These are phyloP conservation scores for Yamadazyma aaseri DNA, from an alignment of 1,139 yeast species.

Conservation along the genomic window DNA sequence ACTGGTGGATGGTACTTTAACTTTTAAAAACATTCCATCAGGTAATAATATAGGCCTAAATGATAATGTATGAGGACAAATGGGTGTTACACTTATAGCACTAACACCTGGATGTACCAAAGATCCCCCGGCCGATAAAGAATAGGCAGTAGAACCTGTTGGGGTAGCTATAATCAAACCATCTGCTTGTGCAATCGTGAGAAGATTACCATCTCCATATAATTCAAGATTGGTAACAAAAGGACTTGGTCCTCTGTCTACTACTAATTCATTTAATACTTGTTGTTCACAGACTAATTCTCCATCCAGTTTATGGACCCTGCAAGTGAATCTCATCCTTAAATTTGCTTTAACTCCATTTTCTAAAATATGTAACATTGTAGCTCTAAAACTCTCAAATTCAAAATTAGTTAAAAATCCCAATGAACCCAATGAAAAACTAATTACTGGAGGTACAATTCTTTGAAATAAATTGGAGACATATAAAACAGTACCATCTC, in stretches of 20 bases:
- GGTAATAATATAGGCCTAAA: slow-evolving; percentile 86
- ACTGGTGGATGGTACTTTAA: slow-evolving; percentile 67
- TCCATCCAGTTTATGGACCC: slow-evolving; percentile 58
- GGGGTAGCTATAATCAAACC: slow-evolving; percentile 89
- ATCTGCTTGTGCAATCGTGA: slow-evolving; percentile 89
- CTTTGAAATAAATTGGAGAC: slow-evolving; percentile 77
- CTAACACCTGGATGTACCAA: slow-evolving; percentile 87
- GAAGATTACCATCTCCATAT: slow-evolving; percentile 75
- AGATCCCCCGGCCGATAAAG: slow-evolving; percentile 88
- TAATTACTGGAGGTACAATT: slow-evolving; percentile 84
- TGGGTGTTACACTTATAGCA: slow-evolving; percentile 86
- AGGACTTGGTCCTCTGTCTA: slow-evolving; percentile 88
- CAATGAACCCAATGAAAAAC: slow-evolving; percentile 76
- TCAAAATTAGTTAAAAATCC: slow-evolving; percentile 81
- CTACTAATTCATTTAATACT: slow-evolving; percentile 78
- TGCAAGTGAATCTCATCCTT: slow-evolving; percentile 79
- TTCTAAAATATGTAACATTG: slow-evolving; percentile 55
- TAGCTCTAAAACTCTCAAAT: slow-evolving; percentile 64
- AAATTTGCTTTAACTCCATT: slow-evolving; percentile 75
- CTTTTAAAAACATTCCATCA: slow-evolving; percentile 76
- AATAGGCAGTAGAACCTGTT: slow-evolving; percentile 90
- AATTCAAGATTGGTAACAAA: slow-evolving; percentile 80
- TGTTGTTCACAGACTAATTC: slow-evolving; percentile 68
- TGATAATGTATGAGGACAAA: slow-evolving; percentile 88
- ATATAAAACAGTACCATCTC: slow-evolving; percentile 86